A percentile compares a stretch with the other conserved stretches of the same genome.
Evolutionary conservation across 345 rosid species (phyloP).

Genomic region (Citrus australasica): DNA sequence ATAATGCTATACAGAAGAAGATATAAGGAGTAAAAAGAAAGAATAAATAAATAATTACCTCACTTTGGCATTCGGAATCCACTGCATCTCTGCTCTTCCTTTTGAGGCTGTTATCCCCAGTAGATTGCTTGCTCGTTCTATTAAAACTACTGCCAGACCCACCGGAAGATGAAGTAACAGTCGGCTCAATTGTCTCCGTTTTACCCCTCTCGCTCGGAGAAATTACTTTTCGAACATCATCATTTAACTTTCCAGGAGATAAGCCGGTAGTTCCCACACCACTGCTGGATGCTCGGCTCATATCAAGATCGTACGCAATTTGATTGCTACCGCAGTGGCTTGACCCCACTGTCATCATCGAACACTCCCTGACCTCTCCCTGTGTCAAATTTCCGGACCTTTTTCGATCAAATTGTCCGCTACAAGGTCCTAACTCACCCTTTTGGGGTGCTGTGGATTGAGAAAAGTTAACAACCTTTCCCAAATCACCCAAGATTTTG

Average conservation of each 20-base stretch:
- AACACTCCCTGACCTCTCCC: conserved; percentile 33
- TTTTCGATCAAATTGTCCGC: conserved; percentile 8
- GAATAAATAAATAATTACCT: conserved; percentile 30
- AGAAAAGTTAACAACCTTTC: conserved; percentile 25
- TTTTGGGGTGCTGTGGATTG: conserved; percentile 14
- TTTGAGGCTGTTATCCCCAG: conserved; percentile 37
- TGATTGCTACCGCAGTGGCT: conserved; percentile 63
- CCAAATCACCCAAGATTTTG: conserved; percentile 15
- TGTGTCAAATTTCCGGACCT: conserved; percentile 12
- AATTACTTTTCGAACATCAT: conserved; percentile 17
- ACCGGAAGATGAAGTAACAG: conserved; percentile 56
- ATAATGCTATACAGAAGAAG: background rate
- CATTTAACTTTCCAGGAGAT: conserved; percentile 25
- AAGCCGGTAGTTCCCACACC: conserved; percentile 29
- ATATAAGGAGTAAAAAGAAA: background rate
- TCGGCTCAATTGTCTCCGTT: conserved; percentile 36
- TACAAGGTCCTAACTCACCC: conserved; percentile 11
- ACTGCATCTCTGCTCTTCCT: conserved; percentile 55
- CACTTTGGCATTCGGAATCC: conserved; percentile 58
- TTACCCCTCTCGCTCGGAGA: conserved; percentile 30
- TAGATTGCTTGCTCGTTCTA: conserved; percentile 37
- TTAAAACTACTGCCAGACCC: conserved; percentile 67
- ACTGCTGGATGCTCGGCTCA: conserved; percentile 40
- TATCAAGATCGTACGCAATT: conserved; percentile 32
- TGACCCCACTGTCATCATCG: conserved; percentile 58